These are phyloP conservation scores for Trypanosoma lewisi DNA, from an alignment of 208 protist species.

Conservation along the genomic window DNA sequence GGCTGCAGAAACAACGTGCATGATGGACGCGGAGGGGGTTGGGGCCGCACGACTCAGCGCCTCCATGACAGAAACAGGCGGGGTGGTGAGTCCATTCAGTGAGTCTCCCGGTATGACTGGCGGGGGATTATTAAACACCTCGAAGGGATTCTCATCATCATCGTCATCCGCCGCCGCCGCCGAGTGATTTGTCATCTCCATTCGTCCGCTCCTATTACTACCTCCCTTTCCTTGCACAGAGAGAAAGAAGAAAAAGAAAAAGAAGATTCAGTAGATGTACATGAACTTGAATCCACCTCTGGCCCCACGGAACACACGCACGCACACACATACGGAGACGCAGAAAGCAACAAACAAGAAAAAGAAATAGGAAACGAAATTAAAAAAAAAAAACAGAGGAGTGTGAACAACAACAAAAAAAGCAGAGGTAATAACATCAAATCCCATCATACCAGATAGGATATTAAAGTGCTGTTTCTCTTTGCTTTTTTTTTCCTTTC, in stretches of 20 bases:
- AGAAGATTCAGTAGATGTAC: background rate
- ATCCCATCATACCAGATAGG: too few species aligned
- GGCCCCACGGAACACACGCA: background rate
- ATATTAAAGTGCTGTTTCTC: too few species aligned
- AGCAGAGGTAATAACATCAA: too few species aligned
- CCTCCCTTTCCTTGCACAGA: background rate
- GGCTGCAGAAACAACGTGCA: conserved; percentile 21
- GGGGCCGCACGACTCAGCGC: conserved; percentile 4
- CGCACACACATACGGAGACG: background rate
- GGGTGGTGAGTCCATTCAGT: background rate
- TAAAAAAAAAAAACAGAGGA: conserved; percentile 20
- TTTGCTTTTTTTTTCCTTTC: conserved; percentile 9
- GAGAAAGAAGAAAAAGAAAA: background rate
- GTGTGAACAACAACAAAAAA: background rate
- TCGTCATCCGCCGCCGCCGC: conserved; percentile 7
- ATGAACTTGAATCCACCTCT: background rate
- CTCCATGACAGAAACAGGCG: conserved; percentile 13
- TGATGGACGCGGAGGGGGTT: conserved; percentile 17
- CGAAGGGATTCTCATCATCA: conserved; percentile 63
- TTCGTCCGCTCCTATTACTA: background rate
- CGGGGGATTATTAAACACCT: conserved; percentile 25
- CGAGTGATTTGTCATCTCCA: background rate
- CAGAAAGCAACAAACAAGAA: background rate
- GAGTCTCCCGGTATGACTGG: background rate
- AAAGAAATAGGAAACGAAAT: background rate